A percentile compares a stretch with the other conserved stretches of the same genome.
These are phyloP conservation scores for Effrenium voratum DNA, from an alignment of 73 alveolate genomes.

Conservation along the genomic window DNA sequence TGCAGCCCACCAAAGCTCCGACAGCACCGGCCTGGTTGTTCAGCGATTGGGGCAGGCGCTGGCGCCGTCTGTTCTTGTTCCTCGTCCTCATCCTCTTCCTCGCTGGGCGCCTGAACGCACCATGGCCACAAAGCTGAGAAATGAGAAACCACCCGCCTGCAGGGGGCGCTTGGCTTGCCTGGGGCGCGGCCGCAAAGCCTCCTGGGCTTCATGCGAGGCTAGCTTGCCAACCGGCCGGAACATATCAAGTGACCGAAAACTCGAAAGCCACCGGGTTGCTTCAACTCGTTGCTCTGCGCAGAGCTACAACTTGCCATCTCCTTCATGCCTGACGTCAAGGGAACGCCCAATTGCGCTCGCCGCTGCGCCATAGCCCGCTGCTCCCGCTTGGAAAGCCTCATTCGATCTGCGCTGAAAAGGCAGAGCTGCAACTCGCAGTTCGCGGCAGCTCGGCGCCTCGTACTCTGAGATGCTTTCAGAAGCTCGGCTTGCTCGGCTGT, in stretches of 20 bases:
- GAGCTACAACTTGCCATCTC: background rate
- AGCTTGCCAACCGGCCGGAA: no score
- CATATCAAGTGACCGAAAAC: no score
- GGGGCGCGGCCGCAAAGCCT: slow-evolving; percentile 30
- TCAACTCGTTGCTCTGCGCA: no score
- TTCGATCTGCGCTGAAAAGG: background rate
- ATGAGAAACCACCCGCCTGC: background rate
- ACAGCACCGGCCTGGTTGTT: background rate
- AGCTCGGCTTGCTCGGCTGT: slow-evolving; percentile 83
- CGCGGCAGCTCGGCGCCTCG: slow-evolving; percentile 21
- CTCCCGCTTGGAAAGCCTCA: slow-evolving; percentile 72
- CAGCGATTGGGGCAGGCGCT: background rate
- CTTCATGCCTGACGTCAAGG: slow-evolving; percentile 81
- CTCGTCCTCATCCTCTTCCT: background rate
- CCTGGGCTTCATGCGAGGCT: no score
- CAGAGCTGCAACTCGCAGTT: background rate
- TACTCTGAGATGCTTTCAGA: slow-evolving; percentile 72
- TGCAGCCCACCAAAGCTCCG: background rate
- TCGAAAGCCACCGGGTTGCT: no score
- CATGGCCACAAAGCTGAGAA: no score
- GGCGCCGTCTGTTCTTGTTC: background rate
- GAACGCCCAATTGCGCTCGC: slow-evolving; percentile 75
- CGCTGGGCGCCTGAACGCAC: background rate
- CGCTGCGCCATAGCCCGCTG: slow-evolving; percentile 92
- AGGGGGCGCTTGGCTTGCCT: slow-evolving; percentile 23